Percentiles rank a stretch among this genome's conserved stretches.
Conservation (phyloP, 768 basidiomycete genomes). For the Leucosporidium creatinivorum region DNA sequence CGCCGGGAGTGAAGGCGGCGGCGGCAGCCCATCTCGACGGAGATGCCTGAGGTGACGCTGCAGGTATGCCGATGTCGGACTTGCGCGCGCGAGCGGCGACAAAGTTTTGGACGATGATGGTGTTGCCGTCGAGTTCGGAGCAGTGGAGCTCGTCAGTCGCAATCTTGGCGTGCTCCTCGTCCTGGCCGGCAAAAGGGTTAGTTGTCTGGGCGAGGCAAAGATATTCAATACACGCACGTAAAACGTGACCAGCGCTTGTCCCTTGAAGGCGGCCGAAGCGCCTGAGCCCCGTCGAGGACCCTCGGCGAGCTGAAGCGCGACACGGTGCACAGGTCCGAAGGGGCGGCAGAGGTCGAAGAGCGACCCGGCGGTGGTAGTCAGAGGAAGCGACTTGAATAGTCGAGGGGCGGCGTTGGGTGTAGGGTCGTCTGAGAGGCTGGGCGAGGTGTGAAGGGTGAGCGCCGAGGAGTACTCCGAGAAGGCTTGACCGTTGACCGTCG, state of each 20-base stretch:
- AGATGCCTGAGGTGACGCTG: neutral
- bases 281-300: neutral
- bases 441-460: conserved; percentile 42
- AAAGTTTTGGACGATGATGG: conserved; percentile 39
- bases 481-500: conserved; percentile 8
- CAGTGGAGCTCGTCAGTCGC: conserved; percentile 25
- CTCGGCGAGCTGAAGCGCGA: conserved; percentile 13
- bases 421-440: conserved; percentile 66
- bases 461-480: neutral
- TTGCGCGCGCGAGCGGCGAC: neutral
- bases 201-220: too few relatives aligned
- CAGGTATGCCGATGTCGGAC: neutral
- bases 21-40: neutral
- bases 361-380: conserved; percentile 58
- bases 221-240: too few relatives aligned
- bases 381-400: conserved; percentile 75
- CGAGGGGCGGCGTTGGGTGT: conserved; percentile 69
- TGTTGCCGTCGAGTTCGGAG: conserved; percentile 20
- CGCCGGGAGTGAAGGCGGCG: neutral
- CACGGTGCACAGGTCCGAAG: conserved; percentile 58
- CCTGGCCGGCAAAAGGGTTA: conserved; percentile 44
- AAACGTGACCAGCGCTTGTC: conserved; percentile 16
- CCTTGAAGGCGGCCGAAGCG: conserved; percentile 9
- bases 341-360: conserved; percentile 80
- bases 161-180: conserved; percentile 35